Conservation (phyloP, 257 asterid species). For the Hygrophila difformis region DNA sequence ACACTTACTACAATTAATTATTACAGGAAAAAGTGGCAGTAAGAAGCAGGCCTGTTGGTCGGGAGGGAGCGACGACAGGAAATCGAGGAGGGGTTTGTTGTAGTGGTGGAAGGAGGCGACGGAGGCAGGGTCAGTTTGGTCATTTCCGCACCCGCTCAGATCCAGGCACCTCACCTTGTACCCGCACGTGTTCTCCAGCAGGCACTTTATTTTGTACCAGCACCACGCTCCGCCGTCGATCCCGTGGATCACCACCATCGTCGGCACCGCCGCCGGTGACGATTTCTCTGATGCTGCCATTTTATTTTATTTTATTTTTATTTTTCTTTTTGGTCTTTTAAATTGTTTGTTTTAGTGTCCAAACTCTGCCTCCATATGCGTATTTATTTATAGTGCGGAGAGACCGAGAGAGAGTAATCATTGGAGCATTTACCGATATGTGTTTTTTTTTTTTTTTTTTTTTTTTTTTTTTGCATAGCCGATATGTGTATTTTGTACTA, state of each 20-base stretch:
- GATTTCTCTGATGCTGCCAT: too few species aligned
- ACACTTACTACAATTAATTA: not conserved
- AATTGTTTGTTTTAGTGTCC: too few species aligned
- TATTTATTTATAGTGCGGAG: too few species aligned
- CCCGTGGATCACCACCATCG: conserved; percentile 82
- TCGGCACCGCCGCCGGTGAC: not conserved
- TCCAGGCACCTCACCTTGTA: conserved; percentile 71
- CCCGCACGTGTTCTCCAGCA: conserved; percentile 52
- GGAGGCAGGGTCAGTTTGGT: conserved; percentile 59
- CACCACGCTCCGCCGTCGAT: conserved; percentile 72
- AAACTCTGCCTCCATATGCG: too few species aligned
- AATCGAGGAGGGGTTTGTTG: conserved; percentile 61
- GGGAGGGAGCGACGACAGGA: conserved; percentile 36
- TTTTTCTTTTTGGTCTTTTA: too few species aligned
- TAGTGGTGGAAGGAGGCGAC: conserved; percentile 49
- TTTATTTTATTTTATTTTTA: too few species aligned
- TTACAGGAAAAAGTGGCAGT: not conserved
- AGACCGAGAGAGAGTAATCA: too few species aligned
- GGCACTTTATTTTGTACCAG: conserved; percentile 70
- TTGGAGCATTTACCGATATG: too few species aligned
- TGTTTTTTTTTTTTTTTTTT: too few species aligned
- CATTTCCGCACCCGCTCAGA: conserved; percentile 61
- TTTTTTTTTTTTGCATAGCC: too few species aligned
- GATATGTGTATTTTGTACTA: too few species aligned
- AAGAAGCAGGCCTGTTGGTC: conserved; percentile 48